Evolutionary conservation across 768 basidiomycete genomes (phyloP), one percentile per base, ranked within the genome.

Genomic region (Collybia sordida): DNA sequence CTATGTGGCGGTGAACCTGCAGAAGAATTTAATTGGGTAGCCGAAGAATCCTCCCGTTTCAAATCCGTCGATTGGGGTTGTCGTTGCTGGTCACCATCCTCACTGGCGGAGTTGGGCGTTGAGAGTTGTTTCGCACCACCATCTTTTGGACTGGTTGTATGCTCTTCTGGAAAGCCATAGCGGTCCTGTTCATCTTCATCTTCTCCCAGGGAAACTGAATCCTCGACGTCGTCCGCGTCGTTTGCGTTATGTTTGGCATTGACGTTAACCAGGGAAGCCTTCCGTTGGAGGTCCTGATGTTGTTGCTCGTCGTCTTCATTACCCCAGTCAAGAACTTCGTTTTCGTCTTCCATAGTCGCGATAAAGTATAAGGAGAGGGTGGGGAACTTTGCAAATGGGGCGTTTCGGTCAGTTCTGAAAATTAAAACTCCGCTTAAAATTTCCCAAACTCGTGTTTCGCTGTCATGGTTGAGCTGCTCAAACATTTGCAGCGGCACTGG

Each of bases 311-410:
- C 74, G 46, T 74, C 75, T 53, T 74, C 75, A 58, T 72, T 70
- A 37, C 67, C 73, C 88, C 88, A 90, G 69, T 90, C 88, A 35
- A 90, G 72, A 22, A 79, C 67, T 60, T 90, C 88, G 23, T 67
- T 72, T 45, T 89, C 87, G 61, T 86, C 84, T 55, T 79, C 81
- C 83, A 87, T 85, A 54, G 49, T 58, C 50, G 47, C 42, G n/a
- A 39, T 47, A 57, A 51, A 52, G 50, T 38, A 47, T 24, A 44
- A 56, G 47, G 48, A 47, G 43, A 54, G 53, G 58, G 53, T 55
- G 51, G 51, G 38, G 44, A 45, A 50, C 39, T 50, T 28, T 18
- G 38, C 17, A 25, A 49, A 38, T 28, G 28, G 40, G 49, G 52
- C 35, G 36, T 49, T 46, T 54, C 51, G 53, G 45, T 53, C 54